phyloP scores from a whole-genome alignment of 352 stramenopile genomes.

The Phytophthora aleatoria region DNA sequence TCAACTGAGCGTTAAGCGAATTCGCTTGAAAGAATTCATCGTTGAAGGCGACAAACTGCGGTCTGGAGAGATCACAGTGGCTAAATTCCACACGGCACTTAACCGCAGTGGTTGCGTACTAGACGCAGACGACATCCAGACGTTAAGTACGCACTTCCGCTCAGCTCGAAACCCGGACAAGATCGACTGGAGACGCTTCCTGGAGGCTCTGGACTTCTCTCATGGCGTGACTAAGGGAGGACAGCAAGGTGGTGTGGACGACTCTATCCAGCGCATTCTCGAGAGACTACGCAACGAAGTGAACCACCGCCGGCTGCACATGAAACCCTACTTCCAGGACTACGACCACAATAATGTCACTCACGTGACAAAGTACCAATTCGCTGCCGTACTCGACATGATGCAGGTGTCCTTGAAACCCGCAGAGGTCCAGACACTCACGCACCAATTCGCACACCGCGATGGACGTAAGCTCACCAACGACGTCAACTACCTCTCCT shows the following conservation, averaged over 20 bases:
- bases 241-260: conserved; percentile 11
- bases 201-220: conserved; percentile 60
- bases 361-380: conserved; percentile 83
- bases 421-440: conserved; percentile 57
- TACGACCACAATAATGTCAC: conserved; percentile 82
- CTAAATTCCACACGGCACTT: conserved; percentile 87
- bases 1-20: conserved; percentile 65
- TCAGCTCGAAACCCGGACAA: conserved; percentile 69
- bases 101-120: conserved; percentile 80
- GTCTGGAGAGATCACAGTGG: conserved; percentile 78
- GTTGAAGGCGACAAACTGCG: conserved; percentile 81
- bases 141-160: conserved; percentile 65
- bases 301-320: conserved; percentile 69
- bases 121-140: conserved; percentile 64
- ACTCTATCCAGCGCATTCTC: conserved; percentile 45
- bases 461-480: conserved; percentile 55
- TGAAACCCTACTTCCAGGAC: conserved; percentile 90
- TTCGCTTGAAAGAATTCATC: conserved; percentile 87
- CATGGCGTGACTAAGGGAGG: conserved; percentile 13
- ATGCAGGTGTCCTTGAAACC: conserved; percentile 70
- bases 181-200: conserved; percentile 80
- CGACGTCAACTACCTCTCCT: conserved; percentile 82
- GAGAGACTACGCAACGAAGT: conserved; percentile 58
- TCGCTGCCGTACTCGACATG: conserved; percentile 83
- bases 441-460: conserved; percentile 55